phyloP scores from a whole-genome alignment of 208 protist species.

The Trypanosoma mega region DNA sequence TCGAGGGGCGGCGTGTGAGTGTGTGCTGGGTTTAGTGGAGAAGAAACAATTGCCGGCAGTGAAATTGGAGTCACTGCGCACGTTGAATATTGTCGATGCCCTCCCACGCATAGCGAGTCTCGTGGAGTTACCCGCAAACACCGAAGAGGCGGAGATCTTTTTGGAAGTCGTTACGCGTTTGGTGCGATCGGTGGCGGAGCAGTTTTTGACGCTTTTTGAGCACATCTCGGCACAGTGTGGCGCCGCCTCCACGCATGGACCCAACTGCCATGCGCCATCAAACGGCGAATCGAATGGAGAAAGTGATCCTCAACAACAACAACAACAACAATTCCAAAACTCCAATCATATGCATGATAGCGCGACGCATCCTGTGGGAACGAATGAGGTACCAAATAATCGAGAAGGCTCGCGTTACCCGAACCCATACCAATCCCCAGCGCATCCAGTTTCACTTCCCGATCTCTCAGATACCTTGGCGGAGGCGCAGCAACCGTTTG shows the following conservation, averaged over 20 bases:
- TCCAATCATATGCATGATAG: no score
- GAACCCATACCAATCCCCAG: no score
- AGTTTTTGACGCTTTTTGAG: conserved; percentile 63
- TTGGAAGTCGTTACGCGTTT: conserved; percentile 51
- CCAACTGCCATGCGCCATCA: no score
- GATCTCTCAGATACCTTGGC: no score
- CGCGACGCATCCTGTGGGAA: no score
- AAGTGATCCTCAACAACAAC: no score
- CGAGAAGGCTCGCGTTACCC: no score
- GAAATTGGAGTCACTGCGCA: conserved; percentile 58
- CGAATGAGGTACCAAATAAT: no score
- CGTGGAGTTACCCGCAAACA: conserved; percentile 42
- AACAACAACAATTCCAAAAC: no score
- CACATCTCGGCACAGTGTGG: conserved; percentile 16
- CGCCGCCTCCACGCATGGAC: neutral
- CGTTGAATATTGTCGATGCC: conserved; percentile 55
- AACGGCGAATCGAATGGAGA: no score
- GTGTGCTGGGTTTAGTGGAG: conserved; percentile 54
- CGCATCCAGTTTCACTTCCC: no score
- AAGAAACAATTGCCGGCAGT: conserved; percentile 80
- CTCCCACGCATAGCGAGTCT: conserved; percentile 59
- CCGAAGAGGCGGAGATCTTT: conserved; percentile 48
- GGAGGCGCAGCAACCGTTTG: no score
- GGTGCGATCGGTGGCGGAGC: conserved; percentile 46
- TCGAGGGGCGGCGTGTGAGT: conserved; percentile 55